A percentile compares a stretch with the other conserved stretches of the same genome.
phyloP scores from a whole-genome alignment of 192 early-diverging fungal genomes.

The Spizellomyces punctatus region DNA sequence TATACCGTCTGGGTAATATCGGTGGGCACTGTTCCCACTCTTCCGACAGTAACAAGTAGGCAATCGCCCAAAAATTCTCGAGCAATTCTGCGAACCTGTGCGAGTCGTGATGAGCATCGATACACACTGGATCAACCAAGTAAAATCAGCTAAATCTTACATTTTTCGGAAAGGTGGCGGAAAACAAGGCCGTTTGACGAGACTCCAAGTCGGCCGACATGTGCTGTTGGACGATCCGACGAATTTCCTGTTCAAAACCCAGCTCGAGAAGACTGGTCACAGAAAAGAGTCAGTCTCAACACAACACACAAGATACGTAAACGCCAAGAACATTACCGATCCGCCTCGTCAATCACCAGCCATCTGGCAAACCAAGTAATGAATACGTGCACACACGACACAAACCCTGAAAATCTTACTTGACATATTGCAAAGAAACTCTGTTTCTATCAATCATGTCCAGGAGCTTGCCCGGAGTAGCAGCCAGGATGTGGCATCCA shows the following conservation, averaged over 20 bases:
- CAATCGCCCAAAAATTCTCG: conserved; percentile 76
- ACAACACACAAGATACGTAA: background rate
- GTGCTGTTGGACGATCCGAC: conserved; percentile 56
- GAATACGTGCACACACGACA: background rate
- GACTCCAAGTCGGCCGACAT: conserved; percentile 35
- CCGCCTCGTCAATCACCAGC: conserved; percentile 87
- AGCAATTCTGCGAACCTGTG: conserved; percentile 77
- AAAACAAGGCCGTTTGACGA: conserved; percentile 86
- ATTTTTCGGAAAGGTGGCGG: conserved; percentile 81
- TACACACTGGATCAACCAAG: background rate
- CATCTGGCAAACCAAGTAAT: background rate
- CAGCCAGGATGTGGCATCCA: conserved; percentile 90
- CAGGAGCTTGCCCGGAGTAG: conserved; percentile 90
- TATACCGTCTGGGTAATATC: conserved; percentile 88
- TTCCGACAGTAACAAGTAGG: conserved; percentile 77
- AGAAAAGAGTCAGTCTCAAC: background rate
- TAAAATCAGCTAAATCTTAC: background rate
- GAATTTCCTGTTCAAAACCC: conserved; percentile 89
- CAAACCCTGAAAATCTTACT: conserved; percentile 2
- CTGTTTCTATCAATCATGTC: conserved; percentile 77
- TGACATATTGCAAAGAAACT: conserved; percentile 44
- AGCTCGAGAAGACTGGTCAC: conserved; percentile 80
- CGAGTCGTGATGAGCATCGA: background rate
- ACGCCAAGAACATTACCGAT: conserved; percentile 51
- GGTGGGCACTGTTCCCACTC: conserved; percentile 84